Conservation (phyloP, 1,284 basidiomycete genomes). For the Moesziomyces sp. region DNA sequence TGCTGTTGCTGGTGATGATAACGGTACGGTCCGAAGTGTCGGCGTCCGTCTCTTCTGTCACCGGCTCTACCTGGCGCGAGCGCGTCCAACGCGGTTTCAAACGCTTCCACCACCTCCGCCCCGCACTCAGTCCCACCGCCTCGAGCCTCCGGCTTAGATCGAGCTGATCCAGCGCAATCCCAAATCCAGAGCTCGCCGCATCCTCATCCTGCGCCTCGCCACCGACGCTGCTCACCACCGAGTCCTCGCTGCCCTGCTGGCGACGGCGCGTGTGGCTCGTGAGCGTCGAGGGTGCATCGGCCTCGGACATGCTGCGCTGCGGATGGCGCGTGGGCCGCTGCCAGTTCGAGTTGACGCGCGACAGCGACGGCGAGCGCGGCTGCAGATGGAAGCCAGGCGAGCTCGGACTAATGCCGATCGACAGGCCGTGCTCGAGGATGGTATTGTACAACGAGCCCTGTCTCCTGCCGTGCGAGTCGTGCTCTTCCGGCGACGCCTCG, state of each 20-base stretch:
- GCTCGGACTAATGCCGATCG: constrained; percentile 62
- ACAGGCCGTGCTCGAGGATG: constrained; percentile 61
- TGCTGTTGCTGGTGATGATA: constrained; percentile 26
- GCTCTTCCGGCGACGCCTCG: constrained; percentile 14
- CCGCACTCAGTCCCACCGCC: constrained; percentile 10
- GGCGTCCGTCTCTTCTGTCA: constrained; percentile 2
- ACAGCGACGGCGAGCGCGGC: constrained; percentile 37
- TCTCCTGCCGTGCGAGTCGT: constrained; percentile 7
- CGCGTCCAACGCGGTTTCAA: constrained; percentile 11
- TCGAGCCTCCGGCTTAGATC: constrained; percentile 27
- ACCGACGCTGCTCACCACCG: not conserved
- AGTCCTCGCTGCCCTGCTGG: constrained; percentile 8
- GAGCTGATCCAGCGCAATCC: constrained; percentile 24
- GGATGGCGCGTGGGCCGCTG: constrained; percentile 14
- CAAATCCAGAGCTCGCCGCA: constrained; percentile 18
- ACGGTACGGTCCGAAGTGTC: not conserved
- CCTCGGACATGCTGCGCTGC: constrained; percentile 34
- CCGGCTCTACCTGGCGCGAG: not conserved
- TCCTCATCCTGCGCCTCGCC: not conserved
- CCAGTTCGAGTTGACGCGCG: constrained; percentile 15
- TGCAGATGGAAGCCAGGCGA: constrained; percentile 65
- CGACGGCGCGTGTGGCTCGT: not conserved
- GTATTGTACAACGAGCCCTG: constrained; percentile 46
- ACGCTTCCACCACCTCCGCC: constrained; percentile 18
- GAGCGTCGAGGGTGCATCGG: constrained; percentile 16